Evolutionary conservation across 1,139 yeast species (phyloP), one percentile per base, ranked within the genome.

Genomic region (Geotrichum histeridarum): DNA sequence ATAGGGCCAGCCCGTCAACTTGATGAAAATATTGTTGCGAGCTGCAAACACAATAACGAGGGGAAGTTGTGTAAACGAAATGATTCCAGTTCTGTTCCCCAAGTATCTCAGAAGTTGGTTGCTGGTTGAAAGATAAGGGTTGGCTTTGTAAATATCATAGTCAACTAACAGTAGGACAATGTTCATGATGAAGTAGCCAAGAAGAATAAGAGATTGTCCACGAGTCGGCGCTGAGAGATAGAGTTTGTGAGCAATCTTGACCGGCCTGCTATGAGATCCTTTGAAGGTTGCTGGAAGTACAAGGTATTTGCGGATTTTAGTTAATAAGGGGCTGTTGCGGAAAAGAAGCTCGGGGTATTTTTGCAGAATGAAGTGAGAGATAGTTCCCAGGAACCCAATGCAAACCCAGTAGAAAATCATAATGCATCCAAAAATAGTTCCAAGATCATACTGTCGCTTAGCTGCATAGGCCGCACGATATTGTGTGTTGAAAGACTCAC

Each of bases 1-100:
- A 63, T 80, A 82, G 31, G 84, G 78, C 81, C 86, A 78, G 22
- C 86, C 81, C 0, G 89, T 82, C 2, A 81, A 48, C 67, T 72
- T 67, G 55, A 79, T 79, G 22, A 83, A 65, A 41, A 83, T 73
- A 63, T 83, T 83, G 65, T 78, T 83, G 58, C 90, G 70, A 14
- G 85, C 83, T 0, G 84, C 86, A 71, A 84, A 77, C 30, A 80
- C 63, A 17, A 82, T 74, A 22, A 82, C 63, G 3, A 82, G 61
- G 0, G 87, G 88, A 61, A 80, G 67, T 57, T 80, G 72, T 15
- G 77, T 74, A 47, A 83, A 77, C 1, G 84, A 77, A 12, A 84
- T 67, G 27, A 84, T 78, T 42, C 89, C 86, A 0, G 84, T 71
- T 56, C 93, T 72, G 47, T 78, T 85, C 0, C 82, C 83, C 54